Evolutionary conservation across 768 basidiomycete species (phyloP).

Genomic region (Termitomyces bulborhizus): DNA sequence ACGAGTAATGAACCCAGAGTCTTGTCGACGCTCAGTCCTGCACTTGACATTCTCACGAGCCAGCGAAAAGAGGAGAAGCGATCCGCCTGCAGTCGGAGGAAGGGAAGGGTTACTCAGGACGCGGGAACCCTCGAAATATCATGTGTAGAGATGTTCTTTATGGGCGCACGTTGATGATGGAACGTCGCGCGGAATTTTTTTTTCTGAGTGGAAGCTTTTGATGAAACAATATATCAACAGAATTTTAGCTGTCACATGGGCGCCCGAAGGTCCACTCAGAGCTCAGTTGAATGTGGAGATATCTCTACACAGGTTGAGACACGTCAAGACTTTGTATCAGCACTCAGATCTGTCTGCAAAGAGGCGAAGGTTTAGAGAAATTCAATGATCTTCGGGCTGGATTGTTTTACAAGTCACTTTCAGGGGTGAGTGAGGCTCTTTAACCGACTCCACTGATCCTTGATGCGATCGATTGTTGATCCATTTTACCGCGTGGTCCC

Average conservation of each 20-base stretch:
- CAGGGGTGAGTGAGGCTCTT: neutral
- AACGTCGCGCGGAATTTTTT: neutral
- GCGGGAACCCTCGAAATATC: neutral
- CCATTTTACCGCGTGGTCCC: neutral
- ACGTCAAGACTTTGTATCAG: neutral
- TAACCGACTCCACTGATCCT: neutral
- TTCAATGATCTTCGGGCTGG: neutral
- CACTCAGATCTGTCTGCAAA: neutral
- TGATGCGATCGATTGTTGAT: neutral
- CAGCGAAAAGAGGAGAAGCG: neutral
- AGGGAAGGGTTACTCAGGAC: neutral
- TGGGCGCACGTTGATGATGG: constrained; percentile 3
- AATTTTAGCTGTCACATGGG: constrained; percentile 4
- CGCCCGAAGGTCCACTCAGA: neutral
- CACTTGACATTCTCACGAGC: constrained; percentile 7
- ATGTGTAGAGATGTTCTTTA: neutral
- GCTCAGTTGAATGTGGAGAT: neutral
- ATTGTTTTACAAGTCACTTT: neutral
- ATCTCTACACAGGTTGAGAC: neutral
- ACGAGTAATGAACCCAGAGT: constrained; percentile 59
- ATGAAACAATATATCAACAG: constrained; percentile 5
- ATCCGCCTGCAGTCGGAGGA: neutral
- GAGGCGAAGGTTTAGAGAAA: neutral
- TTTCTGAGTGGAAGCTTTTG: neutral
- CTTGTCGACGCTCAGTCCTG: constrained; percentile 25